Base-by-base conservation (phyloP, 495 filamentous ascomycete species). In the Penicillium odoratum region DNA sequence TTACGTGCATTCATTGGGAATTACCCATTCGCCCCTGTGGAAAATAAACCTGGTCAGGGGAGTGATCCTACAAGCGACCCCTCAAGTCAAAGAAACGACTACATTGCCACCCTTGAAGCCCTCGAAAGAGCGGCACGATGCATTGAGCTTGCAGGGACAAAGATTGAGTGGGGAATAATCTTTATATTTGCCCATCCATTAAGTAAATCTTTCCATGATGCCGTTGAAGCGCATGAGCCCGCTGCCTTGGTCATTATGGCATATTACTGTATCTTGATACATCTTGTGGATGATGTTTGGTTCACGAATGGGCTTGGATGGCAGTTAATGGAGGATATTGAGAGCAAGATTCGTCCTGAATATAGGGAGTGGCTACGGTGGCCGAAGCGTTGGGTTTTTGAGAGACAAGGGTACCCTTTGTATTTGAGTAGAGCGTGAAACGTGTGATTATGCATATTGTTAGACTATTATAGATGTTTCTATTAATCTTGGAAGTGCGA, bases 201-300 rank as follows among this genome's bases (percentile, higher is more conserved):
- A 7, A 74, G 74, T 0, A 63, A 74, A 7, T 57, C 64, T 1
- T 83, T 83, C 58, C 63, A 81, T 18, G 63, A 70, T 1, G 68
- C 78, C 25, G 70, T 82, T 10, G 70, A 74, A 25, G 55, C 74
- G 42, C 67, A 65, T 18, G 70, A 74, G 21, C 81, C 83, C 0
- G 74, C 78, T n/a, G 79, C 84, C 11, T 60, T 80, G 13, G 61
- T 80, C 21, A 42, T 76, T 11, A 54, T 79, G 10, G 70, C 71
- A 25, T 67, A 78, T 48, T 80, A 67, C 57, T 78, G 72, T 48
- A 63, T 78, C 5, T 56, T 77, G 15, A 52, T 80, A 6, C 70
- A 75, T 42, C 55, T 69, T 15, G 46, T 79, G 10, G 66, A 79
- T 21, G 42, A 71, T 34, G 63, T 65, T 50, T 80, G 77, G 77